Evolutionary conservation across 306 rosid species (phyloP).

Genomic region (Quercus wislizeni): DNA sequence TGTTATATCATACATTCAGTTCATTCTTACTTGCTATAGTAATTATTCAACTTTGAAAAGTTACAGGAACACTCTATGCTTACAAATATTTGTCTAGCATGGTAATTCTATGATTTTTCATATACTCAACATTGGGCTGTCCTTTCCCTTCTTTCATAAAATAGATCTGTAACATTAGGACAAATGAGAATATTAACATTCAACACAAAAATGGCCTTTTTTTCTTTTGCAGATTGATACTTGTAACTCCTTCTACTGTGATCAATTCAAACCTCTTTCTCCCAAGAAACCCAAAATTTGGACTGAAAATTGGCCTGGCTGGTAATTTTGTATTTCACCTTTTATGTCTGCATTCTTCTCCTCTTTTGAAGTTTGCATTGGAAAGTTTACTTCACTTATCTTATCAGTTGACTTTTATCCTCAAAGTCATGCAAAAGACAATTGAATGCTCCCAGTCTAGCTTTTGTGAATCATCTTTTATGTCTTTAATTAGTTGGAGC

Average conservation of each 20-base stretch:
- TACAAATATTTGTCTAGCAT: neutral
- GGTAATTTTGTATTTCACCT: slow-evolving; percentile 48
- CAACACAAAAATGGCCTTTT: slow-evolving; percentile 6
- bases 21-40: neutral
- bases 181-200: slow-evolving; percentile 5
- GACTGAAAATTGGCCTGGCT: slow-evolving; percentile 99
- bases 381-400: neutral
- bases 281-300: slow-evolving; percentile 89
- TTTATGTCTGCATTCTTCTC: slow-evolving; percentile 9
- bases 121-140: neutral
- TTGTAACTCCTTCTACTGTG: slow-evolving; percentile 91
- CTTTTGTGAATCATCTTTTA: slow-evolving; percentile 11
- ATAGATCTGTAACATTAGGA: slow-evolving; percentile 5
- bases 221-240: slow-evolving; percentile 75
- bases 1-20: neutral
- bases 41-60: neutral
- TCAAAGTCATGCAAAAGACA: neutral
- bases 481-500: slow-evolving; percentile 8
- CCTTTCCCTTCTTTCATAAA: neutral
- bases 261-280: slow-evolving; percentile 75
- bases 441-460: slow-evolving; percentile 9
- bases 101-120: neutral
- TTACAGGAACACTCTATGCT: neutral
- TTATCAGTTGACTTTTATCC: neutral
- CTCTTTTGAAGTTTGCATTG: slow-evolving; percentile 10